Conservation (phyloP, 345 rosid species). For the Camelina laxa region DNA sequence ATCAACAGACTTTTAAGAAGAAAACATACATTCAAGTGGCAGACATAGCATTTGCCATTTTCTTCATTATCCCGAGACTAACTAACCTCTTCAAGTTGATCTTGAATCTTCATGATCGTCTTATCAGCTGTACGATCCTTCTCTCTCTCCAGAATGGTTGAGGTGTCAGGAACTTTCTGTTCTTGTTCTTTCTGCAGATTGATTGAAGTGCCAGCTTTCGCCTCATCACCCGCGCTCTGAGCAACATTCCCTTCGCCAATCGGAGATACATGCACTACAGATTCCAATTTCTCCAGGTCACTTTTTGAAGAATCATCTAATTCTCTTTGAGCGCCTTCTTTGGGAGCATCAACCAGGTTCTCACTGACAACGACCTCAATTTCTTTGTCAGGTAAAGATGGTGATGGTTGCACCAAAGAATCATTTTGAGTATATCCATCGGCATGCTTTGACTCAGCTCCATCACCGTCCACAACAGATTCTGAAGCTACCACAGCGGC, state of each 20-base stretch:
- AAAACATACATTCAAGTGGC: constrained; percentile 11
- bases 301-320: constrained; percentile 50
- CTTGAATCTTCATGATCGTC: constrained; percentile 60
- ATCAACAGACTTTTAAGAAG: constrained; percentile 28
- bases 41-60: constrained; percentile 16
- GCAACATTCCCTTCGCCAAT: constrained; percentile 47
- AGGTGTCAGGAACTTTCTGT: constrained; percentile 39
- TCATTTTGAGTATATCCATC: constrained; percentile 56
- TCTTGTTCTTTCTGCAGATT: constrained; percentile 54
- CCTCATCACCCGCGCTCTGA: constrained; percentile 48
- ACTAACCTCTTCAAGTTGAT: constrained; percentile 93
- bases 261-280: constrained; percentile 49
- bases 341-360: constrained; percentile 43
- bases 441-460: constrained; percentile 46
- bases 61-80: constrained; percentile 20
- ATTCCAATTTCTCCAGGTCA: constrained; percentile 53
- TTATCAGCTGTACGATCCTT: constrained; percentile 50
- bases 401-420: constrained; percentile 44
- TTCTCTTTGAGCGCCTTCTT: constrained; percentile 40
- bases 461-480: constrained; percentile 42
- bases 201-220: constrained; percentile 48
- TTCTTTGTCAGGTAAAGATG: constrained; percentile 55
- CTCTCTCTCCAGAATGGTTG: constrained; percentile 51
- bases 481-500: constrained; percentile 48
- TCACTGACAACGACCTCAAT: constrained; percentile 53